Evolutionary conservation across 2,329 filamentous ascomycete species (phyloP), one percentile per base, ranked within the genome.

Genomic region (Stachybotrys echinatus): DNA sequence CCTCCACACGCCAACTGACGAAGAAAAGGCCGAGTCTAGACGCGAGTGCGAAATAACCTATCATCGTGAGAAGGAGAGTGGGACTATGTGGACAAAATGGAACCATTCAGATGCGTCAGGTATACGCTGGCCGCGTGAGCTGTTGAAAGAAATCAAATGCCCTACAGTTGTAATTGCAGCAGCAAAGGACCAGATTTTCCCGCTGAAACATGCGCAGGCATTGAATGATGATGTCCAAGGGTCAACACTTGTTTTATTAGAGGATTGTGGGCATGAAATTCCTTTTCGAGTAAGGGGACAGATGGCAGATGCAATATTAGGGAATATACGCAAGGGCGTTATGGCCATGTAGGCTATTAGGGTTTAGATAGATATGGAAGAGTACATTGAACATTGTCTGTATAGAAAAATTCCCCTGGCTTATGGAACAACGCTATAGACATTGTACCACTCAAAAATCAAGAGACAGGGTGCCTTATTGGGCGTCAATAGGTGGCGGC

Each of bases 181-280:
- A 4, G 58, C 43, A 3, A 60, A 65, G 23, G 63, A 65, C 31
- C 64, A 63, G 43, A 47, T 60, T 6, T 64, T 66, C 52, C 57
- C 59, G 0, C 46, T 53, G 37, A 51, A 48, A 27, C 63, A 66
- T 22, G 61, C 55, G 2, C 50, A 64, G 23, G 59, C 58, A 0
- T 42, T 66, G 40, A 56, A 47, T 3, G 57, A 54, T 17, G 62
- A 53, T 1, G 56, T 65, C 7, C 43, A 53, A 2, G 49, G 50
- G 6, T 54, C 56, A 2, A 51, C 56, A 21, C 58, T 65, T 18
- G 54, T 63, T 1, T 37, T 61, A 4, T 57, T 52, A 51, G 49
- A 55, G 8, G 55, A 59, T 45, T 52, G 58, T 42, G 58, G 57
- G 0, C 57, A 61, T 21, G 57, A 59, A 43, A 8, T 59, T 43